phyloP scores from a whole-genome alignment of 2,329 filamentous ascomycete species.

The Fusarium burgessii region DNA sequence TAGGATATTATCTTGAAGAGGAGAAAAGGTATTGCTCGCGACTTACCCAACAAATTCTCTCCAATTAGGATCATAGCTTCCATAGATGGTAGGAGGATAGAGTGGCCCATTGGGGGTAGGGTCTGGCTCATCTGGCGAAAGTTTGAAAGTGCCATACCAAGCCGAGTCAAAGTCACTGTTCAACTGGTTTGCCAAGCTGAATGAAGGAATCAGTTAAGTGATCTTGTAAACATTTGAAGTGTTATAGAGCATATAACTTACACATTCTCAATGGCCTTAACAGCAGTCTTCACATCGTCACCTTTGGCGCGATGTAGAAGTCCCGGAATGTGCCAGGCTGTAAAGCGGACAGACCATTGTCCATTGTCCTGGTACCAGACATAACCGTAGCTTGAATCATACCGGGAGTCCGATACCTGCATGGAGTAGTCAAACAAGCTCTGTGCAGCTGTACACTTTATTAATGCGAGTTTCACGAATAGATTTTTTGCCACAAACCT shows the following conservation, averaged over 20 bases:
- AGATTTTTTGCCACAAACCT: background rate
- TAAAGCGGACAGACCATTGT: slow-evolving; percentile 57
- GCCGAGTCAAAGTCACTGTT: slow-evolving; percentile 12
- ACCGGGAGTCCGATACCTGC: slow-evolving; percentile 54
- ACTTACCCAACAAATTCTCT: slow-evolving; percentile 20
- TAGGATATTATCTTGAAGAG: accelerated
- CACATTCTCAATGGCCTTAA: slow-evolving; percentile 20
- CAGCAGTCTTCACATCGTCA: slow-evolving; percentile 9
- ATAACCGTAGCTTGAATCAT: slow-evolving; percentile 57
- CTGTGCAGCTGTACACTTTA: background rate
- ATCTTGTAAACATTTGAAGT: accelerated
- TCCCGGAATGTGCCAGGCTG: slow-evolving; percentile 56
- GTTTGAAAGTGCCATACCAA: slow-evolving; percentile 23
- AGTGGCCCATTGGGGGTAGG: slow-evolving; percentile 6
- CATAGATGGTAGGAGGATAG: slow-evolving; percentile 18
- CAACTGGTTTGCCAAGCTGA: slow-evolving; percentile 11
- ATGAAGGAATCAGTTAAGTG: background rate
- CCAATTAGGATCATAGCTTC: slow-evolving; percentile 16
- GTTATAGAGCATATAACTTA: background rate
- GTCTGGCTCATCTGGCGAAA: slow-evolving; percentile 18
- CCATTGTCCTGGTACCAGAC: slow-evolving; percentile 58
- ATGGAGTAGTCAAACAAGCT: slow-evolving; percentile 50
- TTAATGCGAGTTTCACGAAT: background rate
- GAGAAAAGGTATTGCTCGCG: too few relatives aligned
- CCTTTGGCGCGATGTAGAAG: slow-evolving; percentile 39